Conservation (phyloP, 2,329 filamentous ascomycete species). For the Xylaria sp. region DNA sequence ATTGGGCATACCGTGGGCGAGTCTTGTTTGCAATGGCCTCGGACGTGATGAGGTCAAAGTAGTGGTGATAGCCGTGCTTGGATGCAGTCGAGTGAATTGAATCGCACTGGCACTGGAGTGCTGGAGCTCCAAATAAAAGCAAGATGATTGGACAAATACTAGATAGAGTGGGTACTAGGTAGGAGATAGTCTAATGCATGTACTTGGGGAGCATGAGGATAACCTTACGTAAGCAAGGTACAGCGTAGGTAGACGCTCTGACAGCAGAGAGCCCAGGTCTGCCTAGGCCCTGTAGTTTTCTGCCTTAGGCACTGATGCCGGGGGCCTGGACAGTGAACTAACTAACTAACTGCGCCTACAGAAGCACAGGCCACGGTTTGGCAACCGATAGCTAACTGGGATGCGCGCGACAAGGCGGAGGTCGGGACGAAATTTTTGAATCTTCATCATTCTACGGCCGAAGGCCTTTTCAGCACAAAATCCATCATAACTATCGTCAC, state of each 20-base stretch:
- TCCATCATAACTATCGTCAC: constrained; percentile 52
- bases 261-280: no score
- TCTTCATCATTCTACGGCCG: constrained; percentile 55
- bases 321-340: no score
- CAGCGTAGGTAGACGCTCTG: not conserved
- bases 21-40: constrained; percentile 42
- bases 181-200: no score
- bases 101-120: no score
- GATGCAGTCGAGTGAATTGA: constrained; percentile 19
- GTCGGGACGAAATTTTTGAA: constrained; percentile 43
- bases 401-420: constrained; percentile 30
- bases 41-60: not conserved
- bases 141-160: constrained; percentile 22
- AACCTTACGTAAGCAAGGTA: not conserved
- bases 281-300: no score
- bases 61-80: constrained; percentile 32
- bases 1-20: constrained; percentile 45
- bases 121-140: constrained; percentile 4
- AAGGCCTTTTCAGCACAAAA: constrained; percentile 49
- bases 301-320: no score
- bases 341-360: no score
- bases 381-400: constrained; percentile 8
- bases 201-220: no score
- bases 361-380: constrained; percentile 15
- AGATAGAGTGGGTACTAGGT: no score